A percentile compares a stretch with the other conserved stretches of the same genome.
Conservation (phyloP, 2,329 filamentous ascomycete genomes). For the Neofusicoccum laricinum region DNA sequence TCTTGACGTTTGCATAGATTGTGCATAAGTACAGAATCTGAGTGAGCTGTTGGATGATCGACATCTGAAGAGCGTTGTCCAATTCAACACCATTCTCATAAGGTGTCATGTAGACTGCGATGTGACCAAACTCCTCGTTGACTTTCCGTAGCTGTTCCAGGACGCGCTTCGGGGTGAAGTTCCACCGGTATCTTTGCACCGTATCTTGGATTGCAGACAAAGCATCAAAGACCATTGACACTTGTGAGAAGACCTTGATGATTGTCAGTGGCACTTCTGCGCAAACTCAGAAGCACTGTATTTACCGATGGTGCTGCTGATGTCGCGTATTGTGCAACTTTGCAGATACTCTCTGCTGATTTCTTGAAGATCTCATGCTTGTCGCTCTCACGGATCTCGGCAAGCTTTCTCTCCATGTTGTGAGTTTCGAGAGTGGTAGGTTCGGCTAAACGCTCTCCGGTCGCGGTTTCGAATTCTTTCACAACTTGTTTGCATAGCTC, state of each 20-base stretch:
- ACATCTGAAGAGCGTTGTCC: neutral
- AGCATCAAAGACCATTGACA: neutral
- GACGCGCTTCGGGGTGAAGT: neutral
- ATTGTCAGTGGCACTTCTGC: too few relatives aligned
- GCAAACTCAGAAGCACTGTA: neutral
- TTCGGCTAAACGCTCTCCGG: too few relatives aligned
- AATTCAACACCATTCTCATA: neutral
- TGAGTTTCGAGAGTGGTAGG: too few relatives aligned
- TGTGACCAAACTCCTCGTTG: neutral
- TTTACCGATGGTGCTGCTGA: neutral
- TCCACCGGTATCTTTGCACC: neutral
- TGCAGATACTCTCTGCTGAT: neutral
- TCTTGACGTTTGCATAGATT: neutral
- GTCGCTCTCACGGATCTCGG: too few relatives aligned
- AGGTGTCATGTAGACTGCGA: neutral
- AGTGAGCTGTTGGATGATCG: neutral
- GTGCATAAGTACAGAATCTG: neutral
- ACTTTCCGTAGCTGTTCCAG: neutral
- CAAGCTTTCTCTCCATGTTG: too few relatives aligned
- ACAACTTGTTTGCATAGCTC: too few relatives aligned
- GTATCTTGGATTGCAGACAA: neutral
- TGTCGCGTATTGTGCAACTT: neutral
- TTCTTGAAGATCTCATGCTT: neutral
- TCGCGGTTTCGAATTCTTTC: too few relatives aligned
- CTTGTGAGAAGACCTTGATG: neutral